phyloP scores from a whole-genome alignment of 306 rosid species.

The Glycyrrhiza uralensis region DNA sequence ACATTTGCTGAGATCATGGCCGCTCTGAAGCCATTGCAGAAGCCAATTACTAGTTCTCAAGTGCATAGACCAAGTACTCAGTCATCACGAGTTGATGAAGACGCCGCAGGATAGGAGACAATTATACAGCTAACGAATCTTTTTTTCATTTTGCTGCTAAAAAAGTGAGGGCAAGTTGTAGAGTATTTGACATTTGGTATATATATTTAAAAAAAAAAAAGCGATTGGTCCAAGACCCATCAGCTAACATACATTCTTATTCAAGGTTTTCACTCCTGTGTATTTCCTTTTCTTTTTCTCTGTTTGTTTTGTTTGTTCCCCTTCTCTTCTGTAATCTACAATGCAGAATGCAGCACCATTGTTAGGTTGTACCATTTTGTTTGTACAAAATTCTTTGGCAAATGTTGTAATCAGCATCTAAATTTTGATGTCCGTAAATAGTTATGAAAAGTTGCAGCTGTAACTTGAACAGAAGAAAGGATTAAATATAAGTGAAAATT shows the following conservation, averaged over 20 bases:
- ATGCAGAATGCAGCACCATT: constrained; percentile 43
- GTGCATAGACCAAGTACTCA: constrained; percentile 52
- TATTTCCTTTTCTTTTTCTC: constrained; percentile 1
- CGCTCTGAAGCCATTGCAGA: constrained; percentile 88
- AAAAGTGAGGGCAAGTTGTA: constrained; percentile 50
- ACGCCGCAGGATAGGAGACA: constrained; percentile 33
- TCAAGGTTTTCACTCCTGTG: constrained; percentile 38
- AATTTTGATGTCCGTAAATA: constrained; percentile 38
- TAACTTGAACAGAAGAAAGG: constrained; percentile 37
- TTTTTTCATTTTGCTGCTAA: constrained; percentile 35
- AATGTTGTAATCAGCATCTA: constrained; percentile 51
- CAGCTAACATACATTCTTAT: constrained; percentile 45
- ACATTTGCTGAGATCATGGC: constrained; percentile 94
- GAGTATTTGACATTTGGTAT: constrained; percentile 43
- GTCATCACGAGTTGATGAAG: constrained; percentile 44
- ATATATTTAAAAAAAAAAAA: no score
- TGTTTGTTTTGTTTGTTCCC: neutral
- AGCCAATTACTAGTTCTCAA: constrained; percentile 63
- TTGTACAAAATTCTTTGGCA: constrained; percentile 65
- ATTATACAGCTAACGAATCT: constrained; percentile 35
- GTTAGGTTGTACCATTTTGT: constrained; percentile 53
- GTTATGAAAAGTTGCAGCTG: constrained; percentile 29
- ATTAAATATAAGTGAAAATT: constrained; percentile 15
- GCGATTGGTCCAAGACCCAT: constrained; percentile 45
- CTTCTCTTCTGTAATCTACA: constrained; percentile 26